These are phyloP conservation scores for Wickerhamiella cacticola DNA, from an alignment of 805 yeast genomes.

Conservation along the genomic window DNA sequence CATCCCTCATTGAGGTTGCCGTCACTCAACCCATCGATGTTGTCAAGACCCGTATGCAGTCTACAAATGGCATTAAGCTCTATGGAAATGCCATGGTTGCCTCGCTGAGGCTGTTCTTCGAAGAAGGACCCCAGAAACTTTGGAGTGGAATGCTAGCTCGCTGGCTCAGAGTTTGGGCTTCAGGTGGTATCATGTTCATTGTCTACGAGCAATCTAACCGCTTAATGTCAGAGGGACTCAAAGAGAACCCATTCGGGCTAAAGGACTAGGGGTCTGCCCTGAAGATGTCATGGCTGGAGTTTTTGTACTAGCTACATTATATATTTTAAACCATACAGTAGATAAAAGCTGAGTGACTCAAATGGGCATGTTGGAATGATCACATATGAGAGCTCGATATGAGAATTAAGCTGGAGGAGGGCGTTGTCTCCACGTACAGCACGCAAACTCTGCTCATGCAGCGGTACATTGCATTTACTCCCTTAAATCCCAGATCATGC, in stretches of 20 bases:
- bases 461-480: too few species aligned
- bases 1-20: slow-evolving; percentile 62
- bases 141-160: slow-evolving; percentile 42
- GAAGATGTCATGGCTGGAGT: too few species aligned
- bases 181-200: slow-evolving; percentile 57
- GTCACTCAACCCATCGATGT: slow-evolving; percentile 85
- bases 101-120: slow-evolving; percentile 28
- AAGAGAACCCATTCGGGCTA: slow-evolving; percentile 18
- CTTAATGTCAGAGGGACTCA: slow-evolving; percentile 15
- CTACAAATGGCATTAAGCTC: slow-evolving; percentile 31
- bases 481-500: too few species aligned
- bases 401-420: too few species aligned
- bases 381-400: too few species aligned
- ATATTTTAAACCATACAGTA: too few species aligned
- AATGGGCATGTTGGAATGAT: too few species aligned
- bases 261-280: too few species aligned
- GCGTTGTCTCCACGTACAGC: too few species aligned
- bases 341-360: too few species aligned
- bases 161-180: slow-evolving; percentile 53
- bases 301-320: too few species aligned
- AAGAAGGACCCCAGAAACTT: slow-evolving; percentile 31
- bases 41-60: slow-evolving; percentile 75
- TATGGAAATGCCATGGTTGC: slow-evolving; percentile 30
- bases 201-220: slow-evolving; percentile 36
- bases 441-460: too few species aligned